These are phyloP conservation scores for Heimioporus sp. DNA, from an alignment of 768 basidiomycete genomes.

Conservation along the genomic window DNA sequence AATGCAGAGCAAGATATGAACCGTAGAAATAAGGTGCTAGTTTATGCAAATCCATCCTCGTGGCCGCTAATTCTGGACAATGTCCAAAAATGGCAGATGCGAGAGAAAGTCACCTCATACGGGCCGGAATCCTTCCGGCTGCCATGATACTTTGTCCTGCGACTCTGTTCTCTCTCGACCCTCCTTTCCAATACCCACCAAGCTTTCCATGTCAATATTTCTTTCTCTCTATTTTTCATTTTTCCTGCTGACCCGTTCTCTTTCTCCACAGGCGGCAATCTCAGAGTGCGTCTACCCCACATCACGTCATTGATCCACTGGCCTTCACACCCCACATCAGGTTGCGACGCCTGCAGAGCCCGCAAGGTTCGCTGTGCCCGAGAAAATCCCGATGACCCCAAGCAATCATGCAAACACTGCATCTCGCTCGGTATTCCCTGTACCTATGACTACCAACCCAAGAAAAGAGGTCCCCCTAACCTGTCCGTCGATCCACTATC, in stretches of 20 bases:
- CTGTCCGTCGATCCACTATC: constrained; percentile 48
- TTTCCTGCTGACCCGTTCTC: constrained; percentile 29
- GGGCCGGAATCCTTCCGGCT: too few relatives aligned
- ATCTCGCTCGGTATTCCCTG: constrained; percentile 78
- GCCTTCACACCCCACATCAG: constrained; percentile 38
- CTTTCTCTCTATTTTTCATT: constrained; percentile 20
- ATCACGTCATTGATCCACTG: constrained; percentile 20
- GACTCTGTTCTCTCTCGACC: constrained; percentile 6
- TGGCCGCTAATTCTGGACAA: too few relatives aligned
- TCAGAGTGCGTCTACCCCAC: constrained; percentile 56
- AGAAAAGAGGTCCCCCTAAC: constrained; percentile 92
- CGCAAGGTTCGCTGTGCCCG: constrained; percentile 84
- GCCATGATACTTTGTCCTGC: constrained; percentile 7
- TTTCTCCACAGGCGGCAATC: constrained; percentile 68
- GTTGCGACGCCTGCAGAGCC: constrained; percentile 84
- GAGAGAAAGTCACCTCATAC: too few relatives aligned
- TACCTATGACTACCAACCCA: constrained; percentile 91
- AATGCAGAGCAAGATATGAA: too few relatives aligned
- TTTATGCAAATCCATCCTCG: too few relatives aligned
- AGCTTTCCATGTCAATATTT: constrained; percentile 35
- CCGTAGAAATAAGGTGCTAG: too few relatives aligned
- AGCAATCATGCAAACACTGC: constrained; percentile 86
- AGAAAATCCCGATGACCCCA: constrained; percentile 74
- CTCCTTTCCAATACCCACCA: too few relatives aligned
- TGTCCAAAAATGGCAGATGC: too few relatives aligned